Base-by-base conservation (phyloP, 140 eudicot species). In the Cichorium intybus region DNA sequence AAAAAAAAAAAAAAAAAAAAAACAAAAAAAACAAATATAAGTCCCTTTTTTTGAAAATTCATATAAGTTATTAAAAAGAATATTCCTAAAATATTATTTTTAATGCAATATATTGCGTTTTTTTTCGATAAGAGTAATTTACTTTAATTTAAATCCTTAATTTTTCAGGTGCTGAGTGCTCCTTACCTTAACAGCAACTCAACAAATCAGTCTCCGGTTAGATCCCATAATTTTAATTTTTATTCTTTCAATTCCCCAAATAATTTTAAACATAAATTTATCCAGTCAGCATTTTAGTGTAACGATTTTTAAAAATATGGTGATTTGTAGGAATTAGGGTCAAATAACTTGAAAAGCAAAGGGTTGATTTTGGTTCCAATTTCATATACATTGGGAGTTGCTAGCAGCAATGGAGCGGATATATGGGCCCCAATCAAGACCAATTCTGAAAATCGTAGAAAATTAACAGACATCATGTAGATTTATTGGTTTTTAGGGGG, bases 371-470 rank as follows among this genome's bases (percentile, higher is more conserved):
- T 91, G 60, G 95, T 82, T 65, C 96, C 95, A 1, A 29, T 80
- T 16, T 76, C 90, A 10, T 78, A 58, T 62, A 84, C 88, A 29
- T 69, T 31, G 45, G 97, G 96, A 63, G 90, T 91, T 45, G 83
- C 54, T 15, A 66, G 91, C 66, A 82, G 86, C 80, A 91, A 91
- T 37, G 97, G 97, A 64, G 97, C 97, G 16, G 97, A 91, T 76
- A 80, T 91, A 24, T 91, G 97, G 97, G 97, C 97, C 27, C 97
- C 97, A 24, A 91, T 80, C 74, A 91, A 91, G 64, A 87, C 85
- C 10, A 52, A 35, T 64, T 68, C 85, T 31, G 76, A 12, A 60
- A 78, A 70, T 50, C 62, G 21, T 65, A 71, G 66, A 69, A 35
- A 64, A 10, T 43, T 58, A 23, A 37, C 34, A 20, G 56, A 45